Base-by-base conservation (phyloP, 1,284 basidiomycete species). In the Malassezia yamatoensis region DNA sequence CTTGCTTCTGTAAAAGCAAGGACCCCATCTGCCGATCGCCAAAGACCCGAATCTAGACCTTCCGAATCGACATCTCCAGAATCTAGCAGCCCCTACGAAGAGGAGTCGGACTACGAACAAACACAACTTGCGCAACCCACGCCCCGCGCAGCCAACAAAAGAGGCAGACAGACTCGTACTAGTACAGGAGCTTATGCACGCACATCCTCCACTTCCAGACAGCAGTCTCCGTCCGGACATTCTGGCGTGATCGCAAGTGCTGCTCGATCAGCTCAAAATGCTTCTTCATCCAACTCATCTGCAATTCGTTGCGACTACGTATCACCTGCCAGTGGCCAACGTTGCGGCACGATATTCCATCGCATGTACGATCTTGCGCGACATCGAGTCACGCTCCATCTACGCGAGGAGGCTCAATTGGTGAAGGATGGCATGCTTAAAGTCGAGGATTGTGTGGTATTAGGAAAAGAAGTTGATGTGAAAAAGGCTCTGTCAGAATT, bases 401-500 rank as follows among this genome's bases (percentile, higher is more conserved):
- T 68, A 7, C 51, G 66, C 10, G 70, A 73, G 20, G 72, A 74
- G 32, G 68, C 72, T 0, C 57, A 60, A 6, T 55, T 71, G 15
- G 59, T 74, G 36, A 56, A 66, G 21, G 64, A 68, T 9, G 66
- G 66, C 24, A 60, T 61, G 37, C 44, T 74, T 15, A 63, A 49
- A 12, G 49, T 70, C 33, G 64, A 67, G 6, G 60, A 73, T n/a
- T 73, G 69, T 36, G 53, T 67, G 4, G 70, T 74, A 11, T 51
- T 73, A 38, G 70, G 72, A 48, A 72, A 72, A 43, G 72, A 74
- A 56, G 71, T 74, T 16, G 70, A 73, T 53, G 66, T 70, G 10
- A 60, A 66, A 36, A 70, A 67, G 51, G 66, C 62, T n/a, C 59
- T 66, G 7, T 66, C 66, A 1, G 65, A 68, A 21, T 59, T 67